Percentiles rank a stretch among this genome's conserved stretches.
Evolutionary conservation across 805 yeast genomes (phyloP).

Genomic region (Pichia scutulata): DNA sequence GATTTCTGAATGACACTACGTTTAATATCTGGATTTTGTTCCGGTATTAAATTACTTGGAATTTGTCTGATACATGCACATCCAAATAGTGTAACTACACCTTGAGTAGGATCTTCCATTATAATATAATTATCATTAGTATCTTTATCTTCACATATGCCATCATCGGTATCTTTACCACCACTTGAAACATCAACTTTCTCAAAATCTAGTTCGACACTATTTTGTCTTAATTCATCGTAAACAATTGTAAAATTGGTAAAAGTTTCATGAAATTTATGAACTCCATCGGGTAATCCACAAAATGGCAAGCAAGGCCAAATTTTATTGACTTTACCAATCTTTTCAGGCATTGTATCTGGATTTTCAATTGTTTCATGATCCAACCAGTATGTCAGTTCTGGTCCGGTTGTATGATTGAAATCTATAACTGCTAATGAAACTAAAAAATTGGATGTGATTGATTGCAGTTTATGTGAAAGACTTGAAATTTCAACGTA

Average conservation of each 20-base stretch:
- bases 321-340: constrained; percentile 31
- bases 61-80: constrained; percentile 90
- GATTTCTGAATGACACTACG: constrained; percentile 89
- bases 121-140: background rate
- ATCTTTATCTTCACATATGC: background rate
- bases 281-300: constrained; percentile 94
- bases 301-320: constrained; percentile 93
- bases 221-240: constrained; percentile 42
- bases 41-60: constrained; percentile 45
- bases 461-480: background rate
- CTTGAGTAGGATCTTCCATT: constrained; percentile 21
- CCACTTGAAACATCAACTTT: constrained; percentile 13
- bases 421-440: constrained; percentile 89
- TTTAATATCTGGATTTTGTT: constrained; percentile 26
- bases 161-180: background rate
- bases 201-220: constrained; percentile 36
- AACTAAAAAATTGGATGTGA: constrained; percentile 38
- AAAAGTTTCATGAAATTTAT: constrained; percentile 86
- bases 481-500: constrained; percentile 7
- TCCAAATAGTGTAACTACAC: constrained; percentile 73
- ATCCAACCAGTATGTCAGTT: constrained; percentile 82
- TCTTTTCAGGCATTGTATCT: constrained; percentile 21
- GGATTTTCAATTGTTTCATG: constrained; percentile 13
- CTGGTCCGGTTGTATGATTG: constrained; percentile 90
- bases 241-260: constrained; percentile 80